These are phyloP conservation scores for Russula earlei DNA, from an alignment of 768 basidiomycete species.

Conservation along the genomic window DNA sequence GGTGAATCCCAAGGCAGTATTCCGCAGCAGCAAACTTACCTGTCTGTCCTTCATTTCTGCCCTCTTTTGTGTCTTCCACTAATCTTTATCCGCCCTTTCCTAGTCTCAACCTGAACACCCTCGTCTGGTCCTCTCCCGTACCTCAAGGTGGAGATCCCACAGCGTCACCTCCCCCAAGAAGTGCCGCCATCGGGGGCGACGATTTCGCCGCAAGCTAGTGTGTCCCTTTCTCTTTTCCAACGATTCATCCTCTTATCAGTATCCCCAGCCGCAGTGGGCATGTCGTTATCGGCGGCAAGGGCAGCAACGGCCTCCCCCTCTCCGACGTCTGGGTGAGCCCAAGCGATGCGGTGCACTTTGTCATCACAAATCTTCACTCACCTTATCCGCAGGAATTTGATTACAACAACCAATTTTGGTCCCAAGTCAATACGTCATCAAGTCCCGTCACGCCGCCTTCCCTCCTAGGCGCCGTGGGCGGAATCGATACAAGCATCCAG, in stretches of 20 bases:
- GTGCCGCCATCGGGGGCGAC: slow-evolving; percentile 50
- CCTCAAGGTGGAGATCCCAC: slow-evolving; percentile 39
- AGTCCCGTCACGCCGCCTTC: slow-evolving; percentile 52
- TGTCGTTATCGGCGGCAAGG: slow-evolving; percentile 64
- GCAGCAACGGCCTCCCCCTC: slow-evolving; percentile 40
- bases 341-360: not conserved
- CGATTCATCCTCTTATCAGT: slow-evolving; percentile 16
- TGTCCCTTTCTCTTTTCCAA: slow-evolving; percentile 26
- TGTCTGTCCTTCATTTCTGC: slow-evolving; percentile 36
- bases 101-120: slow-evolving; percentile 53
- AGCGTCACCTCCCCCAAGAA: slow-evolving; percentile 48
- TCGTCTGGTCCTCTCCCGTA: slow-evolving; percentile 50
- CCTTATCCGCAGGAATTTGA: slow-evolving; percentile 54
- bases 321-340: slow-evolving; percentile 65
- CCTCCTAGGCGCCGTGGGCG: slow-evolving; percentile 63
- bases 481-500: slow-evolving; percentile 42
- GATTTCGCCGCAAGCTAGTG: slow-evolving; percentile 82
- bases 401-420: slow-evolving; percentile 71
- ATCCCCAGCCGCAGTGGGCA: slow-evolving; percentile 57
- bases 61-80: not conserved
- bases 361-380: slow-evolving; percentile 8
- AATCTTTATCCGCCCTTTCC: slow-evolving; percentile 3
- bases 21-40: slow-evolving; percentile 52
- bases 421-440: slow-evolving; percentile 36
- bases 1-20: slow-evolving; percentile 62